Base-by-base conservation (phyloP, 805 yeast genomes). In the Blastobotrys parvus region DNA sequence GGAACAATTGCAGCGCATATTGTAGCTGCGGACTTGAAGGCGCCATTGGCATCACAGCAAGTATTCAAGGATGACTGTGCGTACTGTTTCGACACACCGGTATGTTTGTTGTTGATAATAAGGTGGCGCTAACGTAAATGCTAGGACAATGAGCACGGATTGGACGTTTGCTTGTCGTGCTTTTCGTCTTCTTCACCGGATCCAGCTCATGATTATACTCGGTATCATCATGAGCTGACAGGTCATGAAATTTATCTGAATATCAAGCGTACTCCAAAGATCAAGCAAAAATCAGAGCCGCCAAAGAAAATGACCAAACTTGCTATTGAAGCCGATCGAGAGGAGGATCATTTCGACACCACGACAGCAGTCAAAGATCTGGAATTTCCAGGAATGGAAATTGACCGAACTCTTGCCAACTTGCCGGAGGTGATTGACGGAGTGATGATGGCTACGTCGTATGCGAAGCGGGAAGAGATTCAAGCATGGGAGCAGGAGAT, bases 401-500 rank as follows among this genome's bases (percentile, higher is more conserved):
- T 44, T n/a, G 55, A 47, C 3, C 11, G 23, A 15, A 30, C 41
- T 42, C 43, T 2, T 56, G 51, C 1, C 42, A 44, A 66, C 41
- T 51, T 67, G 2, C 45, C 49, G 1, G 54, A 55, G 5, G 56
- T 63, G 0, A 74, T 75, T 0, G 64, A 69, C 1, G 67, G 62
- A 1, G 70, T 86, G 2, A 51, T 80, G 39, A 60, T 56, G 4
- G 71, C 89, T 1, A 75, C 77, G 23, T 82, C 92, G 0, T 70
- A 76, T 3, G 68, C 73, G 17, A 69, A 69, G 42, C 69, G 72
- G 33, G 75, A 86, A 52, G 94, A 88, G 57, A 75, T 88, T 43
- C 77, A 80, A 54, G 80, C 94, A 1, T 92, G 99, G 99, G 90
- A 87, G 58, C 83, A 84, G 51, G 94, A 89, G 51, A 76, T 90